phyloP scores from a whole-genome alignment of 2,329 filamentous ascomycete genomes.

The Cytospora mali region DNA sequence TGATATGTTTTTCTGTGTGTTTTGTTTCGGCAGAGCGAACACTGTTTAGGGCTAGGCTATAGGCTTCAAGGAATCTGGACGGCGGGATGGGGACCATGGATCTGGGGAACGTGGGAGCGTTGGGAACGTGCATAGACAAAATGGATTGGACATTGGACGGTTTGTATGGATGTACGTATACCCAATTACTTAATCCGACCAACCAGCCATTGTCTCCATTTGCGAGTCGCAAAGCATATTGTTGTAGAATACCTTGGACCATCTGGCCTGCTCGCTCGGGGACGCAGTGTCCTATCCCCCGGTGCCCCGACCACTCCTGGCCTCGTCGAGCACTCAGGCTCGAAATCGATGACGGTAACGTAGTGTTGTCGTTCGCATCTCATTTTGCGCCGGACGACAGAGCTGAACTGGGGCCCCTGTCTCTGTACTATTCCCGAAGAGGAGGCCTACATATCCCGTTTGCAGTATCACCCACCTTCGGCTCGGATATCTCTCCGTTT shows the following conservation, averaged over 20 bases:
- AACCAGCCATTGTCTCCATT: not conserved
- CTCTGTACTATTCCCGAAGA: not conserved
- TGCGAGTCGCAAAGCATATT: not conserved
- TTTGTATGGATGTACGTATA: not conserved
- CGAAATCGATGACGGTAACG: not conserved
- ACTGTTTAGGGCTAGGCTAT: slow-evolving; percentile 7
- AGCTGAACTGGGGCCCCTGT: not conserved
- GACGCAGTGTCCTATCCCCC: not conserved
- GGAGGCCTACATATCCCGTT: not conserved
- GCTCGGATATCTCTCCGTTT: too few relatives aligned
- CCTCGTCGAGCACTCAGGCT: not conserved
- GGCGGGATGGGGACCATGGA: not conserved
- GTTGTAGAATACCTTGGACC: not conserved
- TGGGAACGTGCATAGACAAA: not conserved
- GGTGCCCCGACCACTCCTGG: not conserved
- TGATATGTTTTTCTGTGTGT: slow-evolving; percentile 16
- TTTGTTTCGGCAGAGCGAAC: slow-evolving; percentile 2
- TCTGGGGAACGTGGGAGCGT: not conserved
- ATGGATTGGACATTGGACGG: not conserved
- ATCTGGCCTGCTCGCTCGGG: too few relatives aligned
- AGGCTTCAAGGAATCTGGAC: not conserved
- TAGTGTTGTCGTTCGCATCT: not conserved
- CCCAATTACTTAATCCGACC: not conserved
- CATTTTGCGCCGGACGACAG: not conserved
- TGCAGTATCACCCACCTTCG: not conserved